Evolutionary conservation across 1,284 basidiomycete genomes (phyloP).

Genomic region (Sporisorium scitamineum): DNA sequence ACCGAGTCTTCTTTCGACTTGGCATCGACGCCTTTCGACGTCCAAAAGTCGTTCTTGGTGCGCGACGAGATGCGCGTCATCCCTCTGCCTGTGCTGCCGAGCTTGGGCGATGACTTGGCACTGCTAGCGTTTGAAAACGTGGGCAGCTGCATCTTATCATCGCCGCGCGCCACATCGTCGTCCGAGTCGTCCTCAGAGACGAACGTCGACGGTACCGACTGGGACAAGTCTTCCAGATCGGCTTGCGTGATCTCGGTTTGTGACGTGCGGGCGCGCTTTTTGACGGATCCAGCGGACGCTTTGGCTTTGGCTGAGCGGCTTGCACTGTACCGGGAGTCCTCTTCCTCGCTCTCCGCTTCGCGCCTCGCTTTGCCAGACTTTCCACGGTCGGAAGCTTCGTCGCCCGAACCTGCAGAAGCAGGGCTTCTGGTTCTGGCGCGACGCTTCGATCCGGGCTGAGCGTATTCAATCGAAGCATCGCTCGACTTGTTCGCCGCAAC

Average conservation of each 20-base stretch:
- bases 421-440: neutral
- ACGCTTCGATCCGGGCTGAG: conserved; percentile 21
- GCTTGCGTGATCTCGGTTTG: conserved; percentile 33
- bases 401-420: neutral
- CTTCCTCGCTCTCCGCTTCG: conserved; percentile 16
- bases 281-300: neutral
- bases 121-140: conserved; percentile 29
- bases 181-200: conserved; percentile 44
- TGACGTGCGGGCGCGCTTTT: conserved; percentile 17
- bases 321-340: conserved; percentile 48
- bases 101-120: conserved; percentile 26
- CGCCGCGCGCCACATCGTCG: conserved; percentile 24
- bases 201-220: conserved; percentile 45
- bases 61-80: conserved; percentile 40
- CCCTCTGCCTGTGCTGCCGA: conserved; percentile 12
- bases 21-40: conserved; percentile 35
- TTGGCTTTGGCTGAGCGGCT: conserved; percentile 22
- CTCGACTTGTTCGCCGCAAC: conserved; percentile 9
- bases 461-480: neutral
- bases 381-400: neutral
- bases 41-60: conserved; percentile 50
- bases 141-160: conserved; percentile 32
- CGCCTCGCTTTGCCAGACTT: neutral
- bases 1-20: conserved; percentile 14
- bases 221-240: conserved; percentile 47